Evolutionary conservation across 306 rosid species (phyloP).

Genomic region (Senna tora): DNA sequence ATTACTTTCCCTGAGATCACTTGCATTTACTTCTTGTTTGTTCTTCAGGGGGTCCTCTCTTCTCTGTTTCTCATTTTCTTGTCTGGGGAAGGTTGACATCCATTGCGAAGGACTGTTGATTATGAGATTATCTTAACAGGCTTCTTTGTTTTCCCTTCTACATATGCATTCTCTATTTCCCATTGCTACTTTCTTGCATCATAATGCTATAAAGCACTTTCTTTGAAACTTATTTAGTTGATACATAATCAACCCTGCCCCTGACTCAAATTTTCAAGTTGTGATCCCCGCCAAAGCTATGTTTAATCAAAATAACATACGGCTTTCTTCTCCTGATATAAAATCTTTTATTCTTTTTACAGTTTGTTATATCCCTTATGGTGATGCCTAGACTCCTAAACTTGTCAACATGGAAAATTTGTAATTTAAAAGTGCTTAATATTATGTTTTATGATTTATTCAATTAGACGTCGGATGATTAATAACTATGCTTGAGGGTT

Average conservation of each 20-base stretch:
- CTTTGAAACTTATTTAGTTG: neutral
- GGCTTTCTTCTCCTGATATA: too few species aligned
- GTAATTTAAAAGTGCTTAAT: too few species aligned
- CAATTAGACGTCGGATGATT: neutral
- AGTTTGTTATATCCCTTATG: neutral
- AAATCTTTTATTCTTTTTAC: neutral
- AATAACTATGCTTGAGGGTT: neutral
- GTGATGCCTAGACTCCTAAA: neutral
- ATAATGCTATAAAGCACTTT: neutral
- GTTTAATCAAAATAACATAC: too few species aligned
- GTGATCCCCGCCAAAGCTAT: neutral
- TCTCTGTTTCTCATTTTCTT: neutral
- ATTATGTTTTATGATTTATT: neutral
- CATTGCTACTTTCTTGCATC: neutral
- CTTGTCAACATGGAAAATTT: neutral
- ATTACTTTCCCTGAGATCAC: too few species aligned
- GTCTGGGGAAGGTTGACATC: neutral
- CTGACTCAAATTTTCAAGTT: neutral
- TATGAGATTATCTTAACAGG: too few species aligned
- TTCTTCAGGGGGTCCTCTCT: too few species aligned
- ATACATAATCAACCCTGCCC: neutral
- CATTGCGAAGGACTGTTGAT: neutral
- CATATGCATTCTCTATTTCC: neutral
- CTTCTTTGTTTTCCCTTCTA: too few species aligned
- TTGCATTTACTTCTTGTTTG: too few species aligned